phyloP scores from a whole-genome alignment of 768 basidiomycete genomes.

The Macrolepiota fuliginosa region DNA sequence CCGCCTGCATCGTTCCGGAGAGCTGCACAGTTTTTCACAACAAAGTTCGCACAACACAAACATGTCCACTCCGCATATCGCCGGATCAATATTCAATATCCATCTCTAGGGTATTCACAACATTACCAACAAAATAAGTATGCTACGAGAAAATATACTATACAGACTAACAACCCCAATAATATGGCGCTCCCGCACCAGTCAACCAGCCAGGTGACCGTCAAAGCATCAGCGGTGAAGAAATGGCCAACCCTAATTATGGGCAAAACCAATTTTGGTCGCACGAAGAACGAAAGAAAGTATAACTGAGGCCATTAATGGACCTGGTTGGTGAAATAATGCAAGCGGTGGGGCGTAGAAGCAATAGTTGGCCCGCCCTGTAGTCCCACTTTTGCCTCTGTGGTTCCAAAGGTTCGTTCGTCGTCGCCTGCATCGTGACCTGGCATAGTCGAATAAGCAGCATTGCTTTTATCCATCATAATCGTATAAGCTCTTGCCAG shows the following conservation, averaged over 20 bases:
- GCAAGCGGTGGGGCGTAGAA: background rate
- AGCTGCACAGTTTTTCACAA: conserved; percentile 72
- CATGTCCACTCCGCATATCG: conserved; percentile 6
- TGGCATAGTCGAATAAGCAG: background rate
- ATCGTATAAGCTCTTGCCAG: conserved; percentile 28
- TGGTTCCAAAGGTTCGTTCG: background rate
- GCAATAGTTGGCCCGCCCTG: background rate
- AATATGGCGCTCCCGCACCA: background rate
- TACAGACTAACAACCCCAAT: conserved; percentile 1
- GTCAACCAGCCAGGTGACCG: background rate
- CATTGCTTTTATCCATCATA: conserved; percentile 9
- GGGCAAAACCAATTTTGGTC: conserved; percentile 1
- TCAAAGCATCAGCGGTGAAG: background rate
- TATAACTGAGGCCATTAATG: background rate
- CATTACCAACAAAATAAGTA: conserved; percentile 1
- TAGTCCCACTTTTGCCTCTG: background rate
- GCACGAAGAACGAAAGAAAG: conserved; percentile 5
- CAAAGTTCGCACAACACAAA: conserved; percentile 48
- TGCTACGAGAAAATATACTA: background rate
- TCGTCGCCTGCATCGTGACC: background rate
- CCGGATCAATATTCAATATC: conserved; percentile 9
- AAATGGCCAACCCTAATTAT: background rate
- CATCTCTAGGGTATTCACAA: background rate
- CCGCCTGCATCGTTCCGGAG: conserved; percentile 60
- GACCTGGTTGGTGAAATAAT: background rate